Base-by-base conservation (phyloP, 2,329 filamentous ascomycete genomes). In the Cladosporium sp. region DNA sequence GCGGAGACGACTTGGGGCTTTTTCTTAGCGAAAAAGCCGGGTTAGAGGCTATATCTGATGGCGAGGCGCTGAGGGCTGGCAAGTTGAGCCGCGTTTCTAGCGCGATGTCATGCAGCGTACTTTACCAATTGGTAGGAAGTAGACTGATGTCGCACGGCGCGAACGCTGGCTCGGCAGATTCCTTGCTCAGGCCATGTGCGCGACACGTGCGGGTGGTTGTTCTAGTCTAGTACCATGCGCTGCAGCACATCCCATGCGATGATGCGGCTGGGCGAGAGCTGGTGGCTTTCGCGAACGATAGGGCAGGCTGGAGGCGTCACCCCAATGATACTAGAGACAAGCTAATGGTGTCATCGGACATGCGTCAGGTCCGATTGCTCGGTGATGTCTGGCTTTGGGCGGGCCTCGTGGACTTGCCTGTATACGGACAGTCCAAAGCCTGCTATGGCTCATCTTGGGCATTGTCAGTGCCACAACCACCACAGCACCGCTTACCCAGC, bases 111-210 rank as follows among this genome's bases (percentile, higher is more conserved):
- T 58, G 56, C 56, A 58, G 56, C 23, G 21, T 14, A 32, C 49
- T 28, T 28, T 57, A 36, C 14, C 16, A 21, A 10, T 5, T 28
- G 5, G 30, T 39, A 43, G 26, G 23, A 58, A n/a, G 56, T 43
- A 58, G 34, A 46, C 11, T 58, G 18, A 16, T 28, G 51, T 58
- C 46, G 56, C 56, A 39, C 25, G 23, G 56, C 36, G 56, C 26
- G 56, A 46, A 58, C 56, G 36, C 26, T 46, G 39, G 14, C 36
- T 58, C 58, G 58, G 58, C 58, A 61, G 57, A 28, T 59, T 46
- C 57, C 39, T 54, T 54, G 59, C 59, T 62, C 59, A 56, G 60
- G 49, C 49, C 49, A 63, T 63, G 60, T 63, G 60, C 32, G 60
- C 32, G 60, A 63, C 60, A 63, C 60, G 60, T 63, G 60, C 60